These are phyloP conservation scores for Strigomonas oncopelti DNA, from an alignment of 208 protist genomes.

Conservation along the genomic window DNA sequence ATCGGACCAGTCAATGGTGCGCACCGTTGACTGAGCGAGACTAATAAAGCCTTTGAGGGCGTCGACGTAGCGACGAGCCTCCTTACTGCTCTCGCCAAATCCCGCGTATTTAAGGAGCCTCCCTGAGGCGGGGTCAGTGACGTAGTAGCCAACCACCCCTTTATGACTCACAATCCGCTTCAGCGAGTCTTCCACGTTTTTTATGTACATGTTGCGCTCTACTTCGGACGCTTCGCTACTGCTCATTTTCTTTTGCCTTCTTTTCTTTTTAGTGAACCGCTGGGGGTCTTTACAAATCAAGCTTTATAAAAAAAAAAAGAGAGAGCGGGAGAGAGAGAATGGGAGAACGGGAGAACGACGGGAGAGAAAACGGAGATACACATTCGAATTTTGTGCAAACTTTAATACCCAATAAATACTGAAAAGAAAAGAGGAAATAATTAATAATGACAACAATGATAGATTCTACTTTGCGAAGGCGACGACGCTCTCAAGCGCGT, in stretches of 20 bases:
- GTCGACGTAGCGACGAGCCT: constrained; percentile 52
- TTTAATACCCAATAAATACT: background rate
- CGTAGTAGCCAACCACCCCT: constrained; percentile 77
- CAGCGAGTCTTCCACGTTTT: constrained; percentile 65
- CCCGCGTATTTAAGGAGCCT: constrained; percentile 57
- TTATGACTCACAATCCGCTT: constrained; percentile 66
- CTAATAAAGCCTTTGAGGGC: constrained; percentile 65
- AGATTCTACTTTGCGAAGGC: too few relatives aligned
- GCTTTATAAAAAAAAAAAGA: constrained; percentile 2
- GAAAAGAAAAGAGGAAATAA: background rate
- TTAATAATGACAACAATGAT: too few relatives aligned
- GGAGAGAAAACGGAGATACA: too few relatives aligned
- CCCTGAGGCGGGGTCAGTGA: constrained; percentile 59
- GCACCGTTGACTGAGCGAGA: constrained; percentile 64
- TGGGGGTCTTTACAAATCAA: too few relatives aligned
- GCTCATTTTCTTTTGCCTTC: constrained; percentile 18
- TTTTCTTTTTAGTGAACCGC: constrained; percentile 6
- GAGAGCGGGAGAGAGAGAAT: constrained; percentile 5
- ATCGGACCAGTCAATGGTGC: constrained; percentile 75
- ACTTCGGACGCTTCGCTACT: constrained; percentile 16
- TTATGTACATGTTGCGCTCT: constrained; percentile 57
- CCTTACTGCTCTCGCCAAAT: constrained; percentile 43
- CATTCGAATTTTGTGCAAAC: too few relatives aligned
- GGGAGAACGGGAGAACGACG: background rate
- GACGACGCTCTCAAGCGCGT: too few relatives aligned